Conservation (phyloP, 2,329 filamentous ascomycete genomes). For the Westerdykella ornata region DNA sequence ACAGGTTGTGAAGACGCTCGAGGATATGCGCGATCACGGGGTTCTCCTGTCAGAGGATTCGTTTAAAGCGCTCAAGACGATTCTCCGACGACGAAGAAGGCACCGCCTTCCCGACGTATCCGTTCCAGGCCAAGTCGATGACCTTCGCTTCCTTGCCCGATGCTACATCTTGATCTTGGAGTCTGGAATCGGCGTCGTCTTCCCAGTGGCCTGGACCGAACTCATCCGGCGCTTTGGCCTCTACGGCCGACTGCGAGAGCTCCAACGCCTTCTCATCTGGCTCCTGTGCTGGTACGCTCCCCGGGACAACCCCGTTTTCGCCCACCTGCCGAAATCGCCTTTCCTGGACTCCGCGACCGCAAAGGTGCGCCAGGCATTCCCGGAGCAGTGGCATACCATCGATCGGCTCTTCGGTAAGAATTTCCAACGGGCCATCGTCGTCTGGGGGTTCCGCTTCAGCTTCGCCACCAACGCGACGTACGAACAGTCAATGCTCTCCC, state of each 20-base stretch:
- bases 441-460: conserved; percentile 31
- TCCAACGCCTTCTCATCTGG: conserved; percentile 49
- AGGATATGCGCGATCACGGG: conserved; percentile 46
- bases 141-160: conserved; percentile 43
- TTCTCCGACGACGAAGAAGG: conserved; percentile 36
- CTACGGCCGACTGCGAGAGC: conserved; percentile 46
- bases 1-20: conserved; percentile 33
- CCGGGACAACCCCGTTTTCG: conserved; percentile 14
- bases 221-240: conserved; percentile 56
- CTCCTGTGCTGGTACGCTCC: conserved; percentile 41
- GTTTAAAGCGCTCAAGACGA: conserved; percentile 35
- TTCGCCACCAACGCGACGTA: conserved; percentile 18
- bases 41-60: conserved; percentile 41
- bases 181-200: conserved; percentile 38
- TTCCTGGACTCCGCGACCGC: conserved; percentile 18
- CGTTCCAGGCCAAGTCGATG: conserved; percentile 17
- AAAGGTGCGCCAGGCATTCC: conserved; percentile 13
- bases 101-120: conserved; percentile 30
- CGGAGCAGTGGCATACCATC: conserved; percentile 26
- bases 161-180: conserved; percentile 45
- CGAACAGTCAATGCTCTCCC: conserved; percentile 21
- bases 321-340: conserved; percentile 15
- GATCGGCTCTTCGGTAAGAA: conserved; percentile 19
- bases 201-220: conserved; percentile 49
- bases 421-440: conserved; percentile 26